Evolutionary conservation across 139 green algal species (phyloP).

Genomic region (Chlamydomonas eustigma): DNA sequence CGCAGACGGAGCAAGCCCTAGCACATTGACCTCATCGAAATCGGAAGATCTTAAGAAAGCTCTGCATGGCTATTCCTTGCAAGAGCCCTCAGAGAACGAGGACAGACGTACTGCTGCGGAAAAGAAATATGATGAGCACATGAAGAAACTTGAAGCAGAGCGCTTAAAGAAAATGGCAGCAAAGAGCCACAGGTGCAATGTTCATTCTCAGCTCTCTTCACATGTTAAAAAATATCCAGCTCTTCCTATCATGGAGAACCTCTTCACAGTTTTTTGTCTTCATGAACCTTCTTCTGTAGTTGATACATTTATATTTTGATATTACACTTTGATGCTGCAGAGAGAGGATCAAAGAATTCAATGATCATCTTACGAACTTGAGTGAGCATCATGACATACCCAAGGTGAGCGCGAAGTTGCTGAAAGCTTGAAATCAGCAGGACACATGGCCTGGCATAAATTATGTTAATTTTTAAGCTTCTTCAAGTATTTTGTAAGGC

Average conservation of each 20-base stretch:
- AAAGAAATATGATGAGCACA: neutral
- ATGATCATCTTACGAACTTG: slow-evolving; percentile 71
- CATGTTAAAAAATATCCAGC: no score
- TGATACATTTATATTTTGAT: neutral
- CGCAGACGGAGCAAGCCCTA: neutral
- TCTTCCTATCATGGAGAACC: no score
- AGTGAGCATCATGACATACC: slow-evolving; percentile 86
- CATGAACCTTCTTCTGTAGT: neutral
- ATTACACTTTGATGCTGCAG: slow-evolving; percentile 5
- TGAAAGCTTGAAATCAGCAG: no score
- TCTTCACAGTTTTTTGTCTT: neutral
- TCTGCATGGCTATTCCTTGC: slow-evolving; percentile 42
- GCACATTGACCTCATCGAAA: neutral
- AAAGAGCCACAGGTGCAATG: slow-evolving; percentile 62
- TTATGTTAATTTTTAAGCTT: no score
- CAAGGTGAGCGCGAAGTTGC: no score
- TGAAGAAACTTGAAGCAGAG: neutral
- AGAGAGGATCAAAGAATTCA: slow-evolving; percentile 81
- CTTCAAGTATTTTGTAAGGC: no score
- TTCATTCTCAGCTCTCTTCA: slow-evolving; percentile 1
- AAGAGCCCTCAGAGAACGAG: slow-evolving; percentile 14
- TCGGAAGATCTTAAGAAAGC: slow-evolving; percentile 17
- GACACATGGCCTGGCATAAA: no score
- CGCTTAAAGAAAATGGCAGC: slow-evolving; percentile 45
- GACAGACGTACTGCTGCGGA: slow-evolving; percentile 77